These are phyloP conservation scores for Neonectria ditissima DNA, from an alignment of 2,329 filamentous ascomycete genomes.

Conservation along the genomic window DNA sequence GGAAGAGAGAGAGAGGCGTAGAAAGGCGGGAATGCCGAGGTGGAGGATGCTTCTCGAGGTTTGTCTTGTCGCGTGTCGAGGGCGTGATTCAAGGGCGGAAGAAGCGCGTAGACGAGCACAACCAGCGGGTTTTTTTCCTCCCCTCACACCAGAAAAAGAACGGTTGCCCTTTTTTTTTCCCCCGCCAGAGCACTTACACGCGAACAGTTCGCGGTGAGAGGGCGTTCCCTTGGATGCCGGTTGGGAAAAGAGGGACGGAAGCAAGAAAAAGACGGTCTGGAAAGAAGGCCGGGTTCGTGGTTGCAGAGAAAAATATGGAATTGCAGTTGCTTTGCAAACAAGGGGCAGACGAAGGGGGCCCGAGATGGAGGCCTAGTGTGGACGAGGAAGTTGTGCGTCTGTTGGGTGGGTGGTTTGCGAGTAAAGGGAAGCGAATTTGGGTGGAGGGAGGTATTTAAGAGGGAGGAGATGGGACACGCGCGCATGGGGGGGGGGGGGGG, in stretches of 20 bases:
- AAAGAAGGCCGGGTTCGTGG: slow-evolving; percentile 15
- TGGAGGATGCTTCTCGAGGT: background rate
- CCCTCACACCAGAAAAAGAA: slow-evolving; percentile 13
- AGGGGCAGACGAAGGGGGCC: no score
- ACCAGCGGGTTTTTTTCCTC: slow-evolving; percentile 16
- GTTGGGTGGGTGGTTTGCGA: slow-evolving; percentile 6
- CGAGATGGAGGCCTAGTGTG: slow-evolving; percentile 19
- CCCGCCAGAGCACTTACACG: slow-evolving; percentile 23
- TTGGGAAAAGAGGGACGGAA: background rate
- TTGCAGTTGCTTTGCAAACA: no score
- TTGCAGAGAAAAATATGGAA: background rate
- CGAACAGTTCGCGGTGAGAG: background rate
- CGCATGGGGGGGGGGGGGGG: background rate
- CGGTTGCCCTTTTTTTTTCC: background rate
- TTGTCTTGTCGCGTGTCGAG: slow-evolving; percentile 13
- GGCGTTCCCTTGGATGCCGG: background rate
- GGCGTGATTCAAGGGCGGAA: background rate
- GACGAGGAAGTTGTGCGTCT: slow-evolving; percentile 1
- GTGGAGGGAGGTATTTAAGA: slow-evolving; percentile 30
- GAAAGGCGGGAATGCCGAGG: background rate
- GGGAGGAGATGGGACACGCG: slow-evolving; percentile 1
- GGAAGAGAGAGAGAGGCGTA: no score
- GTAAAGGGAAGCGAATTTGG: slow-evolving; percentile 7
- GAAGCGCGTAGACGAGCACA: slow-evolving; percentile 14
- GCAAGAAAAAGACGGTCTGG: slow-evolving; percentile 11